These are phyloP conservation scores for Zostera marina DNA, from an alignment of 116 monocot species.

Conservation along the genomic window DNA sequence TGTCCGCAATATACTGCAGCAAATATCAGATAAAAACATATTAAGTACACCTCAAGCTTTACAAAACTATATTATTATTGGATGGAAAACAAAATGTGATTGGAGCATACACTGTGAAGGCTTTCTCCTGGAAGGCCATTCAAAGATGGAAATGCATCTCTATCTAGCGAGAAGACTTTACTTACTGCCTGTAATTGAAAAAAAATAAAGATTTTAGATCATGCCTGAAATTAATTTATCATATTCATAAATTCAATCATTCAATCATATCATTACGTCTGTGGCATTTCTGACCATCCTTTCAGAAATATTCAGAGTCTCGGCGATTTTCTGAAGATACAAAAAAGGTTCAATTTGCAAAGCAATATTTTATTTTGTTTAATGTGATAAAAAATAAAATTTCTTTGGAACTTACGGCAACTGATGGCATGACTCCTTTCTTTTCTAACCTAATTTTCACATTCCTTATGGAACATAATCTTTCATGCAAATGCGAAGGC, in stretches of 20 bases:
- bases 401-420: conserved; percentile 48
- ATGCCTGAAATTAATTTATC: too few species aligned
- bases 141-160: conserved; percentile 74
- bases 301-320: conserved; percentile 58
- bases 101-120: conserved; percentile 67
- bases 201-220: not conserved
- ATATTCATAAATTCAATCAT: too few species aligned
- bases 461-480: conserved; percentile 51
- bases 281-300: conserved; percentile 89
- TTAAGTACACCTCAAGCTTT: not conserved
- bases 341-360: not conserved
- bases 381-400: not conserved
- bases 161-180: conserved; percentile 79
- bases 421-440: conserved; percentile 71
- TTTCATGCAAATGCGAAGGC: conserved; percentile 82
- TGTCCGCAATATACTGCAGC: conserved; percentile 75
- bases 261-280: too few species aligned
- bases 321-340: conserved; percentile 62
- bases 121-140: conserved; percentile 69
- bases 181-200: conserved; percentile 44
- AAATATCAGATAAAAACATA: not conserved
- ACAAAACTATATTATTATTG: not conserved
- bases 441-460: conserved; percentile 62
- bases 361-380: not conserved
- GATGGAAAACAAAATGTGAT: not conserved